Evolutionary conservation across 1,284 basidiomycete genomes (phyloP).

Genomic region (Puccinia hordei): DNA sequence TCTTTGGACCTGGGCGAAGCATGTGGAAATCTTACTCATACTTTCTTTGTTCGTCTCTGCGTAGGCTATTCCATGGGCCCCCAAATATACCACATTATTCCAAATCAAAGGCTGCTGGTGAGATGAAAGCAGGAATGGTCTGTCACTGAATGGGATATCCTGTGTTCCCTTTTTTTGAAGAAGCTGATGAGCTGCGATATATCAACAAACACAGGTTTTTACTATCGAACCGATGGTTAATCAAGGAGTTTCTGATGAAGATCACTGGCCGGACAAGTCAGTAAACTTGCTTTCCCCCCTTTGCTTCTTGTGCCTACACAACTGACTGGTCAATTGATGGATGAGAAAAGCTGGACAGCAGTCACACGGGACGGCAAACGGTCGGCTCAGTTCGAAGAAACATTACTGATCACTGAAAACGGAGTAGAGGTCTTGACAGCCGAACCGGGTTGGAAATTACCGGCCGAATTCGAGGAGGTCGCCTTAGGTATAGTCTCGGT

Average conservation of each 20-base stretch:
- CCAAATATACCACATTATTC: constrained; percentile 62
- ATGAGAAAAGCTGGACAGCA: constrained; percentile 77
- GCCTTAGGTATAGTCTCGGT: constrained; percentile 24
- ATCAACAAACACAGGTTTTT: constrained; percentile 57
- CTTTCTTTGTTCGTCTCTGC: constrained; percentile 56
- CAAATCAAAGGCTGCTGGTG: constrained; percentile 61
- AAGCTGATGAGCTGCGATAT: not conserved
- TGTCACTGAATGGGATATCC: not conserved
- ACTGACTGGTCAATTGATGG: constrained; percentile 64
- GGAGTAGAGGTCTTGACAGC: constrained; percentile 87
- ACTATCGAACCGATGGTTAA: constrained; percentile 76
- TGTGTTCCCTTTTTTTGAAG: not conserved
- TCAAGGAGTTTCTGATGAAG: constrained; percentile 64
- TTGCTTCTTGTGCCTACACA: constrained; percentile 55
- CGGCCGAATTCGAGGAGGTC: constrained; percentile 41
- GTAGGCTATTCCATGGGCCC: constrained; percentile 62
- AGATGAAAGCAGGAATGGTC: constrained; percentile 57
- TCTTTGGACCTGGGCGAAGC: not conserved
- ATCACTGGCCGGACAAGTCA: constrained; percentile 57
- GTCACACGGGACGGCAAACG: constrained; percentile 83
- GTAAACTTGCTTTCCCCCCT: not conserved
- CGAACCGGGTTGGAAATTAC: constrained; percentile 55
- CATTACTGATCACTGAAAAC: constrained; percentile 85
- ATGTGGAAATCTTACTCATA: constrained; percentile 59
- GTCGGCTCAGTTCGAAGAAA: constrained; percentile 95